Conservation (phyloP, 352 stramenopile species). For the Pythium aquatile region DNA sequence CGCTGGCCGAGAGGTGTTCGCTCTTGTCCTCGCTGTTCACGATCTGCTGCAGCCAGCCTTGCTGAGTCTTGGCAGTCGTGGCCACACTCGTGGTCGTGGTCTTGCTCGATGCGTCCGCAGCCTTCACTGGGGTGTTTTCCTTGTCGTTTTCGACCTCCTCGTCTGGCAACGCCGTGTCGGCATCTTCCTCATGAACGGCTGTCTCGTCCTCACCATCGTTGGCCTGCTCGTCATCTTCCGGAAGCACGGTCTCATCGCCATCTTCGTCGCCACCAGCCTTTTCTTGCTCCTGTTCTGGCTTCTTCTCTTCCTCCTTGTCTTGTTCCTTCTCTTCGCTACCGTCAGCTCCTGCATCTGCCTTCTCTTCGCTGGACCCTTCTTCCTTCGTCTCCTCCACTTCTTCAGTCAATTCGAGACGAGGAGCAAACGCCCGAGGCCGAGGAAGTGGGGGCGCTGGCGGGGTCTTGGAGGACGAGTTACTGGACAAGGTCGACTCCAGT, state of each 20-base stretch:
- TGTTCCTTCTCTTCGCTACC: conserved; percentile 4
- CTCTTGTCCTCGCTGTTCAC: conserved; percentile 24
- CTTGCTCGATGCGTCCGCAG: neutral
- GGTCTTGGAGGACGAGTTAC: conserved; percentile 26
- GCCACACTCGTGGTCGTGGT: conserved; percentile 1
- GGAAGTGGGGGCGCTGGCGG: conserved; percentile 17
- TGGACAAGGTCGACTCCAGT: conserved; percentile 23
- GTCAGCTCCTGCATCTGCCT: neutral
- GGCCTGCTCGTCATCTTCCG: conserved; percentile 9
- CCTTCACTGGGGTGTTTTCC: conserved; percentile 18
- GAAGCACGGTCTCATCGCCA: conserved; percentile 6
- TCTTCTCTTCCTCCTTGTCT: neutral
- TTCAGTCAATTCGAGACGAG: neutral
- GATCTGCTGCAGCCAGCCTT: conserved; percentile 25
- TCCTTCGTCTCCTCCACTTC: conserved; percentile 15
- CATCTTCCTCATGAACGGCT: neutral
- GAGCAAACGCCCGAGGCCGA: conserved; percentile 2
- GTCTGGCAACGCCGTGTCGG: neutral
- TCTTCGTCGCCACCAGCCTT: conserved; percentile 11
- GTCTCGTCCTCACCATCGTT: neutral
- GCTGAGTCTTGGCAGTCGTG: conserved; percentile 10
- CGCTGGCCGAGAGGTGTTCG: conserved; percentile 25
- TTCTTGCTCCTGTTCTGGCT: neutral
- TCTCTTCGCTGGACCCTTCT: conserved; percentile 8
- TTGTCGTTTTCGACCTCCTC: conserved; percentile 18